Evolutionary conservation across 768 basidiomycete genomes (phyloP).

Genomic region (Trametes coccinea): DNA sequence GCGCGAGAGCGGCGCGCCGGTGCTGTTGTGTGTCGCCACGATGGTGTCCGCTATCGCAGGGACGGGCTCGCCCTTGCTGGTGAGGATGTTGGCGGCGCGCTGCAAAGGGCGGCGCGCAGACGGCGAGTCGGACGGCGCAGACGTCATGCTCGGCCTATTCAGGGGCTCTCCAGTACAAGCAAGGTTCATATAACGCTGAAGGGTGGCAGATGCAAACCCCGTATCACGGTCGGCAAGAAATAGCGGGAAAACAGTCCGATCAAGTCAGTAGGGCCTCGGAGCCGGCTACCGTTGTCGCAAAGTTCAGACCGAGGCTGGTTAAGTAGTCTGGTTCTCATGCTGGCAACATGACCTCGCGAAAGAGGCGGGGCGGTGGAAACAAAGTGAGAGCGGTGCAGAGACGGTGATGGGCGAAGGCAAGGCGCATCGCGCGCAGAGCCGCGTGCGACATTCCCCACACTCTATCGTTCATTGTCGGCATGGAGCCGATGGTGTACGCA

Average conservation of each 20-base stretch:
- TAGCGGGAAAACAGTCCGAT: not conserved
- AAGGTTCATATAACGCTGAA: not conserved
- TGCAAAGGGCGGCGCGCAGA: constrained; percentile 1
- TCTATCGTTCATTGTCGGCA: too few relatives aligned
- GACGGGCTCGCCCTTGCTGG: constrained; percentile 19
- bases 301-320: constrained; percentile 4
- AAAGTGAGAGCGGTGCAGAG: constrained; percentile 5
- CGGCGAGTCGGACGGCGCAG: not conserved
- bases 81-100: constrained; percentile 19
- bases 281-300: constrained; percentile 1
- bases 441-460: too few relatives aligned
- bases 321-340: constrained; percentile 4
- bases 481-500: too few relatives aligned
- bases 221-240: not conserved
- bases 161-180: not conserved
- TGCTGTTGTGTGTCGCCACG: not conserved
- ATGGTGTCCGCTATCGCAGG: constrained; percentile 18
- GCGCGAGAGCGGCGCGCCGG: constrained; percentile 8
- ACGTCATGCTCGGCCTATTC: constrained; percentile 4
- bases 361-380: not conserved
- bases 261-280: constrained; percentile 3
- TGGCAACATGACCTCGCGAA: not conserved
- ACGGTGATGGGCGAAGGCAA: constrained; percentile 4
- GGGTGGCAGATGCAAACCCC: not conserved
- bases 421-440: not conserved